Evolutionary conservation across 495 filamentous ascomycete species (phyloP).

Genomic region (Hypoxylon intermedium): DNA sequence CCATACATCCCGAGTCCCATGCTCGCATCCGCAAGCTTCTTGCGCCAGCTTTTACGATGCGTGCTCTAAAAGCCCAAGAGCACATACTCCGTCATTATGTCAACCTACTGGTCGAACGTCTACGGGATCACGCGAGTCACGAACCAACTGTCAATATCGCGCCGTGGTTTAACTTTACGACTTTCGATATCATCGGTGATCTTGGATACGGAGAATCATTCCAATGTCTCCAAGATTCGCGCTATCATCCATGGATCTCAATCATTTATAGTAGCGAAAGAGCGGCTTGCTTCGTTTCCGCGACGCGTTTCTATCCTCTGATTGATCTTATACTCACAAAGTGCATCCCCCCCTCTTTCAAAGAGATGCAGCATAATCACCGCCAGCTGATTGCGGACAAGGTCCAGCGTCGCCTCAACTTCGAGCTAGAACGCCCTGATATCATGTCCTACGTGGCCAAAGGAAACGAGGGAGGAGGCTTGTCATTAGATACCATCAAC

Average conservation of each 20-base stretch:
- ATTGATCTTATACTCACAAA: conserved; percentile 38
- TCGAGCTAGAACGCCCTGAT: conserved; percentile 32
- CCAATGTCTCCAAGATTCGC: conserved; percentile 52
- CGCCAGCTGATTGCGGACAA: conserved; percentile 51
- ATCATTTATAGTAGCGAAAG: conserved; percentile 44
- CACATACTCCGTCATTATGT: no score
- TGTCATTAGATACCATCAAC: conserved; percentile 48
- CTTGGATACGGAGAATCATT: conserved; percentile 62
- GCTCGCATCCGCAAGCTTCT: conserved; percentile 49
- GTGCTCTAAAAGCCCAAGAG: conserved; percentile 52
- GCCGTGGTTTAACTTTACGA: conserved; percentile 59
- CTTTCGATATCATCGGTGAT: conserved; percentile 68
- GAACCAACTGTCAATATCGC: conserved; percentile 49
- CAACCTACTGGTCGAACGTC: conserved; percentile 47
- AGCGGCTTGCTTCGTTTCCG: conserved; percentile 35
- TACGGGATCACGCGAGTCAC: conserved; percentile 55
- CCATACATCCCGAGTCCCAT: conserved; percentile 41
- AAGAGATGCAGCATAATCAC: conserved; percentile 40
- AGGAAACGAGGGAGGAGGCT: conserved; percentile 2
- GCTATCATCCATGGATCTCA: conserved; percentile 55
- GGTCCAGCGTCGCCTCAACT: conserved; percentile 47
- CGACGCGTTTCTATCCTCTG: conserved; percentile 43
- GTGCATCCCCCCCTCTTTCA: conserved; percentile 42
- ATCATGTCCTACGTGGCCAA: conserved; percentile 31
- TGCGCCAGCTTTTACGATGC: conserved; percentile 54